Evolutionary conservation across 768 basidiomycete species (phyloP).

Genomic region (Psilocybe subaeruginosa): DNA sequence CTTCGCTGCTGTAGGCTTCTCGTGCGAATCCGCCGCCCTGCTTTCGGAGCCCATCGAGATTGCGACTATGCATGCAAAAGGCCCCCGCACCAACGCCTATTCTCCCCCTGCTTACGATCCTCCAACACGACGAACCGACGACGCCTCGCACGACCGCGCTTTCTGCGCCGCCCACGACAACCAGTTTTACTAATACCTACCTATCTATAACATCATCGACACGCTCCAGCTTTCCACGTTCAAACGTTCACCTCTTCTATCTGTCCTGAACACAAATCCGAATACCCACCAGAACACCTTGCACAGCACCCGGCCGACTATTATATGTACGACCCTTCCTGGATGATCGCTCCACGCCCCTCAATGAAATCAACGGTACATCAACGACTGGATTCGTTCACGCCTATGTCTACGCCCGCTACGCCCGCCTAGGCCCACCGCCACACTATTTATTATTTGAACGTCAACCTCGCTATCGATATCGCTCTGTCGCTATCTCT

Average conservation of each 20-base stretch:
- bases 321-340: neutral
- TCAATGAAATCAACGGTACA: slow-evolving; percentile 8
- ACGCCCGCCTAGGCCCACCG: neutral
- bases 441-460: neutral
- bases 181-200: neutral
- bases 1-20: slow-evolving; percentile 43
- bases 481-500: neutral
- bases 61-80: slow-evolving; percentile 52
- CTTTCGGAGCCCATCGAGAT: slow-evolving; percentile 56
- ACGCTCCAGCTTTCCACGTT: neutral
- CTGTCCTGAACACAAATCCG: neutral
- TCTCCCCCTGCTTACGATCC: slow-evolving; percentile 53
- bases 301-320: neutral
- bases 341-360: slow-evolving; percentile 14
- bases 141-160: slow-evolving; percentile 14
- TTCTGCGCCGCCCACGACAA: neutral
- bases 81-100: slow-evolving; percentile 50
- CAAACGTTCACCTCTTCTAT: neutral
- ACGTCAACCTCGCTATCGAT: slow-evolving; percentile 9
- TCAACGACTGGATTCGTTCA: slow-evolving; percentile 24
- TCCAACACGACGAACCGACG: slow-evolving; percentile 31
- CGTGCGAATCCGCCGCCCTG: slow-evolving; percentile 39
- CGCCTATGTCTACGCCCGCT: slow-evolving; percentile 1
- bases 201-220: neutral
- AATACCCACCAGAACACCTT: neutral